Base-by-base conservation (phyloP, 1,284 basidiomycete species). In the Irpex sp. region DNA sequence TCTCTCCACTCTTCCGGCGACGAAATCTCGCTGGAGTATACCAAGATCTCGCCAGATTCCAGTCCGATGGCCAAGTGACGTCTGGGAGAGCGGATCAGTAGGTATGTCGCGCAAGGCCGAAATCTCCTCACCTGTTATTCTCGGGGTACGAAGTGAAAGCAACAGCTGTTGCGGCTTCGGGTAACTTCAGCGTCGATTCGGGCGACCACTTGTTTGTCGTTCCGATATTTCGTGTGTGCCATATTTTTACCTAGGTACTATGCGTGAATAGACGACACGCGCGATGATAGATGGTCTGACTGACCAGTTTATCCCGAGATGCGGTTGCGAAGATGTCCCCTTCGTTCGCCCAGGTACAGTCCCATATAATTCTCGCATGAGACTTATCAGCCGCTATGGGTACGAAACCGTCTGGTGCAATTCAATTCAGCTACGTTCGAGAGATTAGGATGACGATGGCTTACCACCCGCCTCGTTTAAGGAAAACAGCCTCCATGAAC, bases 321-420 rank as follows among this genome's bases (percentile, higher is more conserved):
- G 94, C 96, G 0, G 97, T 99, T 1, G 88, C 95, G 73, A 99
- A 99, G 5, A 89, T 70, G 64, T 87, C 82, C 4, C 86, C 86
- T 68, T 92, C 87, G 1, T 74, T 71, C 1, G 88, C 81, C 94
- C 96, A 99, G 21, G 88, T 85, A 70, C 90, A 93, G 74, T 99
- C 97, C 93, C 97, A 97, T 48, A 99, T 91, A 72, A 99, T 98
- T 37, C 97, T 85, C 0, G 86, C 84, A 76, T 99, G 97, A 0
- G 94, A 88, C 74, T 93, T 95, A 67, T 96, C 88, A 7, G 86
- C 82, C 4, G 85, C 84, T 11, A 88, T 69, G 0, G 88, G 84
- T 13, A 78, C 68, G 71, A 87, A 95, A 1, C 84, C 91, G 83
- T 70, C 59, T 68, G 21, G 34, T 56, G 7, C 15, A 13, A 17